Conservation (phyloP, 1,284 basidiomycete species). For the Peniophora sp. region DNA sequence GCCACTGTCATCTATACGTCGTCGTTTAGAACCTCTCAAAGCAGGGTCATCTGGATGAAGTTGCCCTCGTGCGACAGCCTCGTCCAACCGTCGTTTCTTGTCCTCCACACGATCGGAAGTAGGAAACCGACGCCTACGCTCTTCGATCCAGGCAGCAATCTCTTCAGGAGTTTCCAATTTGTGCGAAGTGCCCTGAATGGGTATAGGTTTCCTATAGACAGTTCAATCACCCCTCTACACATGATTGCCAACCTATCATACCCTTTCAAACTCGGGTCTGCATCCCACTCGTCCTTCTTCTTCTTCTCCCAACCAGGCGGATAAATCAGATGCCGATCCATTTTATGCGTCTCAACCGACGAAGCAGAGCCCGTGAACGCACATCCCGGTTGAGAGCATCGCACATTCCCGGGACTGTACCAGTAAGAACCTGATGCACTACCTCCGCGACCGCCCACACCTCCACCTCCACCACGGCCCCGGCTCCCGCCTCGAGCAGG, state of each 20-base stretch:
- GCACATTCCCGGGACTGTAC: constrained; percentile 54
- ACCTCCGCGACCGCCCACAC: too few relatives aligned
- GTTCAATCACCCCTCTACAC: neutral
- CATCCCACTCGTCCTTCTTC: constrained; percentile 60
- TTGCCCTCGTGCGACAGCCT: constrained; percentile 75
- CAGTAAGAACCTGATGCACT: too few relatives aligned
- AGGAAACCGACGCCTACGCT: constrained; percentile 82
- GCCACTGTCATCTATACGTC: constrained; percentile 17
- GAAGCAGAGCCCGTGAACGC: constrained; percentile 68
- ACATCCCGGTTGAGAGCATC: constrained; percentile 66
- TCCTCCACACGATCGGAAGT: constrained; percentile 62
- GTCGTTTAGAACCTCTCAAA: constrained; percentile 25
- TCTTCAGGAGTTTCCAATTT: constrained; percentile 75
- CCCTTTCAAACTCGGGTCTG: constrained; percentile 71
- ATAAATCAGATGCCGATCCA: constrained; percentile 85
- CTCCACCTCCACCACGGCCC: constrained; percentile 8
- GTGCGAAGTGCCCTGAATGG: constrained; percentile 78
- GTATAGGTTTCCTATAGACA: constrained; percentile 49
- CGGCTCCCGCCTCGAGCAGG: constrained; percentile 9
- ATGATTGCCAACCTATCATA: constrained; percentile 21
- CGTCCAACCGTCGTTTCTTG: constrained; percentile 67
- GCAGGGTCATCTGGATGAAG: constrained; percentile 43
- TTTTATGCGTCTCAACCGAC: constrained; percentile 77
- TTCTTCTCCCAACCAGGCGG: constrained; percentile 67
- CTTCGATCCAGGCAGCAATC: constrained; percentile 78